Evolutionary conservation across 2,329 filamentous ascomycete genomes (phyloP), one percentile per base, ranked within the genome.

Genomic region (Nigrograna mackinnonii): DNA sequence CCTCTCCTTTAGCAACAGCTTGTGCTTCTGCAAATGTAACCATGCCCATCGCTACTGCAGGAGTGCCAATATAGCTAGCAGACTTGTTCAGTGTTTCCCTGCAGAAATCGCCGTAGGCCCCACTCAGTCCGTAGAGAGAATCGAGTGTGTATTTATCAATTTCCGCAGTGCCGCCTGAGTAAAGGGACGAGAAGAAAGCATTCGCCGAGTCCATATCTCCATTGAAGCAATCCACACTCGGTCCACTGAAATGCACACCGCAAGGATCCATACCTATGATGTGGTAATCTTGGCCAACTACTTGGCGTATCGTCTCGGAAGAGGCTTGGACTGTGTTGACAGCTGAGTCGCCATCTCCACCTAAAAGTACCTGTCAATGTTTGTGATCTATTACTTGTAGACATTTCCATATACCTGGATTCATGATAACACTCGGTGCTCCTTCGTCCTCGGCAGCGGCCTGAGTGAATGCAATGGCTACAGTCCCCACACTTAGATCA

Each of bases 21-120:
- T 35, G 43, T 3, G 50, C 36, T 34, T 63, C 41, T 16, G 52
- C 51, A 33, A 58, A 68, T 14, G 52, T 46, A 1, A 67, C 50
- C 46, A 68, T 49, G 32, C 68, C 64, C 16, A 47, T 39, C 16
- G 62, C 62, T 1, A 57, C 58, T 6, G 62, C 58, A 3, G 58
- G 52, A 4, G 67, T 66, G 31, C 51, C 50, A 5, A 55, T 55
- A 35, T 66, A 68, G 11, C 9, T 17, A 9, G 31, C 31, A 9
- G 11, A 9, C 3, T 12, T 33, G 31, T 33, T 17, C 13, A 12
- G 31, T 11, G 31, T 17, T 33, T 33, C 16, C 9, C 11, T 33
- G 16, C 31, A 33, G 13, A 12, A 33, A 14, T 33, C 9, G 16
- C 31, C 4, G 11, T 17, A 33, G 2, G 13, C 31, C 2, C 11